Evolutionary conservation across 139 green algal genomes (phyloP), one percentile per base, ranked within the genome.

Genomic region (Chlorella sp.): DNA sequence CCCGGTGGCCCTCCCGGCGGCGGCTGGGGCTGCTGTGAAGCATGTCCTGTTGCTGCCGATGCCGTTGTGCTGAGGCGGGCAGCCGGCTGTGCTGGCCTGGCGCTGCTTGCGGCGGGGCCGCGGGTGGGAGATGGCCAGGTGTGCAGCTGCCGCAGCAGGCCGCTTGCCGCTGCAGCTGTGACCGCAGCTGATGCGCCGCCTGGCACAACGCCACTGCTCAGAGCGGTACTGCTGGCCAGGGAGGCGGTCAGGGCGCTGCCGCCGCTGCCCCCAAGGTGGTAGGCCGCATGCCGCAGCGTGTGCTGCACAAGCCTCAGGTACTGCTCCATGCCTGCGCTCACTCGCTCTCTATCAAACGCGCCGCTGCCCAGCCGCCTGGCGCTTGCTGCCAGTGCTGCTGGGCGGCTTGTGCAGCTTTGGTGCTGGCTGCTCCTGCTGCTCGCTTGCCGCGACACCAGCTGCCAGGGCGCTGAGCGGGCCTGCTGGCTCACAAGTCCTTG

Each of bases 61-160:
- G 44, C 24, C 7, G 9, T 17, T 34, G 48, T 54, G 76, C 51
- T 48, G 54, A 19, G 20, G 6, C 7, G 34, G 73, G 30, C 68
- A 16, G 36, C 28, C 2, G 73, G 17, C 24, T 19, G 26, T 3
- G 28, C 24, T 13, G 13, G 13, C 1, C 43, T 60, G 9, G 51
- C 51, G 43, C 43, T 60, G 14, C 14, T 41, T 30, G 43, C 38
- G 11, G 40, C 51, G 51, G 51, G 51, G 51, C 14, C 7, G 14
- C 38, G 38, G 32, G 43, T 30, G 17, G 51, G 30, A 32, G 30
- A 43, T 40, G 44, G 28, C 11, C 43, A 28, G 72, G 43, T 62
- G 72, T 78, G 72, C 72, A 78, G 72, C 72, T 41, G 72, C 43
- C 72, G 72, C 43, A 78, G 43, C 28, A 56, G 43, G 72, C 43